Evolutionary conservation across 352 stramenopile species (phyloP).

Genomic region (Globisporangium viniferum): DNA sequence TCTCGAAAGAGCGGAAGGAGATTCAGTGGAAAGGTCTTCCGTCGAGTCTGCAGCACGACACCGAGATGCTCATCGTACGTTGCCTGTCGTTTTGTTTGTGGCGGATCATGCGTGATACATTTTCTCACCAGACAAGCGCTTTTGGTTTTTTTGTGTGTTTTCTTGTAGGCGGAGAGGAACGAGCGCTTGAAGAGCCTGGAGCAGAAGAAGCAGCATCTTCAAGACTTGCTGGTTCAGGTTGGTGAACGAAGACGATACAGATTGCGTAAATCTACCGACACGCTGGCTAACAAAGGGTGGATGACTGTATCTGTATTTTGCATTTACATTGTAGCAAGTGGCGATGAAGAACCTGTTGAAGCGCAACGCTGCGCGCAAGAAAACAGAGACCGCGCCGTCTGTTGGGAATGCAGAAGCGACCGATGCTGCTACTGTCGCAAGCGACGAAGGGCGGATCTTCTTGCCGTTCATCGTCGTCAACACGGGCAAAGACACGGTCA

Average conservation of each 20-base stretch:
- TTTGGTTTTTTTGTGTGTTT: neutral
- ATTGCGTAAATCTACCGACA: neutral
- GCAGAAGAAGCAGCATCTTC: conserved; percentile 88
- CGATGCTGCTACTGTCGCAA: neutral
- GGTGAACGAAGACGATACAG: neutral
- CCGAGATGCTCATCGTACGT: conserved; percentile 80
- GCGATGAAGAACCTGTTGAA: conserved; percentile 93
- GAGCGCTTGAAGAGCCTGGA: conserved; percentile 79
- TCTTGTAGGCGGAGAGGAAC: conserved; percentile 57
- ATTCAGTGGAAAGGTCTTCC: conserved; percentile 85
- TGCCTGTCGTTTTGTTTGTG: neutral
- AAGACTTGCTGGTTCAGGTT: conserved; percentile 91
- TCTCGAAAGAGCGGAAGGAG: conserved; percentile 95
- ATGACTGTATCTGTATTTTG: neutral
- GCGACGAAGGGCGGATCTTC: conserved; percentile 86
- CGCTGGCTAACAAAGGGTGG: conserved; percentile 1
- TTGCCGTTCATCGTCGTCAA: conserved; percentile 98
- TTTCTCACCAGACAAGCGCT: neutral
- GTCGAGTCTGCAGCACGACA: conserved; percentile 81
- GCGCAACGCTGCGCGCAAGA: conserved; percentile 77
- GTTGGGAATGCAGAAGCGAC: neutral
- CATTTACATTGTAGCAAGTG: conserved; percentile 64
- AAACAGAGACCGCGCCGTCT: conserved; percentile 36
- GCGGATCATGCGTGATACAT: neutral
- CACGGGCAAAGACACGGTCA: conserved; percentile 91